These are phyloP conservation scores for Chaetomium sp. DNA, from an alignment of 2,329 filamentous ascomycete species.

Conservation along the genomic window DNA sequence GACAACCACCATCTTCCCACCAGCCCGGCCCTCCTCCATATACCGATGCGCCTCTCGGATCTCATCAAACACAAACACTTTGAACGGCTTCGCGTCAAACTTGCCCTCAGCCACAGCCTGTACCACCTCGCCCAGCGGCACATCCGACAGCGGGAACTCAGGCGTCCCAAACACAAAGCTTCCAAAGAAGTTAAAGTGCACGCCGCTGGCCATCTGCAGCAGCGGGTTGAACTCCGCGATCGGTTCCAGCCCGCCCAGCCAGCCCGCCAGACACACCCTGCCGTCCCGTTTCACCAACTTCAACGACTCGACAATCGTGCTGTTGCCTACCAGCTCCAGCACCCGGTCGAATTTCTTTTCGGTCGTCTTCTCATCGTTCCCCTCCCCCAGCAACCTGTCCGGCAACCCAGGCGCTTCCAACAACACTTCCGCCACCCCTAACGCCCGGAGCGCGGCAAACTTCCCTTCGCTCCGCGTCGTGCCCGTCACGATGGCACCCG, in stretches of 20 bases:
- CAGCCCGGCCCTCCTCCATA: conserved; percentile 29
- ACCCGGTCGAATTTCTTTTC: conserved; percentile 31
- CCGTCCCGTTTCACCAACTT: conserved; percentile 31
- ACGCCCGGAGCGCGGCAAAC: conserved; percentile 23
- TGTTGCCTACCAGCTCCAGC: conserved; percentile 35
- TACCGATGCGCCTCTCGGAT: conserved; percentile 30
- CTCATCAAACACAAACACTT: conserved; percentile 30
- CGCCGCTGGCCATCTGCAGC: conserved; percentile 37
- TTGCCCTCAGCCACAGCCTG: conserved; percentile 30
- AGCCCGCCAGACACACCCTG: conserved; percentile 33
- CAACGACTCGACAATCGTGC: conserved; percentile 33
- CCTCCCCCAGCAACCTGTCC: conserved; percentile 15
- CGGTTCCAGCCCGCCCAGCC: conserved; percentile 35
- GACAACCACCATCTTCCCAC: conserved; percentile 30
- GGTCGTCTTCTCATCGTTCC: conserved; percentile 1
- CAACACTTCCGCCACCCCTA: conserved; percentile 24
- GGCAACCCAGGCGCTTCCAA: conserved; percentile 24
- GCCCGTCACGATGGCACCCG: conserved; percentile 32
- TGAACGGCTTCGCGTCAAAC: conserved; percentile 30
- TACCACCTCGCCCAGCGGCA: conserved; percentile 35
- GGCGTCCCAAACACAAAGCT: conserved; percentile 32
- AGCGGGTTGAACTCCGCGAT: conserved; percentile 37
- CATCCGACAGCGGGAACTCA: conserved; percentile 32
- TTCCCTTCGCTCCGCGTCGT: conserved; percentile 32
- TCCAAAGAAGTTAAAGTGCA: conserved; percentile 41